A percentile compares a stretch with the other conserved stretches of the same genome.
Evolutionary conservation across 306 rosid species (phyloP).

Genomic region (Medicago ruthenica): DNA sequence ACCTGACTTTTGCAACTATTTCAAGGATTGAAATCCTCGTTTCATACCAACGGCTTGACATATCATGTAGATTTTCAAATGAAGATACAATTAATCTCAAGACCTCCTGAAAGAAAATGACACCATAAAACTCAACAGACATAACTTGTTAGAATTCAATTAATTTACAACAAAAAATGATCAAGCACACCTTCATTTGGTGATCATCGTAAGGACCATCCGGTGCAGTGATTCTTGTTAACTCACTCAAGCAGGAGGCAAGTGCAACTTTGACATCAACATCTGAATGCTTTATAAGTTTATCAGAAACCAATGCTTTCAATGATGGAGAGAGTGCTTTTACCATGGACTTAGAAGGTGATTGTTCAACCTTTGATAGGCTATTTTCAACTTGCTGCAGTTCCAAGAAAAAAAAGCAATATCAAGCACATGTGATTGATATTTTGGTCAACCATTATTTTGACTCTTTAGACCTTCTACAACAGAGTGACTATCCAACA

Average conservation of each 20-base stretch:
- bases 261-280: constrained; percentile 79
- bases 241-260: constrained; percentile 86
- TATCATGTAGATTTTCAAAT: constrained; percentile 76
- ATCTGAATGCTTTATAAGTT: constrained; percentile 65
- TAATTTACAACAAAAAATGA: background rate
- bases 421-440: constrained; percentile 24
- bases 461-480: background rate
- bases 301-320: constrained; percentile 64
- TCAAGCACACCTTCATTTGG: constrained; percentile 73
- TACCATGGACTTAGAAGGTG: constrained; percentile 68
- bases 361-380: constrained; percentile 74
- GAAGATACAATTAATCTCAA: constrained; percentile 86
- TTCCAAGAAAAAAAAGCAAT: constrained; percentile 33
- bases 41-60: constrained; percentile 65
- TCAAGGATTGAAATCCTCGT: constrained; percentile 76
- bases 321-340: constrained; percentile 68
- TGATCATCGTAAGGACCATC: constrained; percentile 88
- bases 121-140: constrained; percentile 5
- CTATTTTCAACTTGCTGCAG: constrained; percentile 62
- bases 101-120: constrained; percentile 61
- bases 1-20: constrained; percentile 85
- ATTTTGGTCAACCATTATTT: background rate
- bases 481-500: background rate
- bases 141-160: background rate
- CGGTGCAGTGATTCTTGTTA: constrained; percentile 93